Base-by-base conservation (phyloP, 371 early-diverging fungal genomes). In the Mucor saturninus region DNA sequence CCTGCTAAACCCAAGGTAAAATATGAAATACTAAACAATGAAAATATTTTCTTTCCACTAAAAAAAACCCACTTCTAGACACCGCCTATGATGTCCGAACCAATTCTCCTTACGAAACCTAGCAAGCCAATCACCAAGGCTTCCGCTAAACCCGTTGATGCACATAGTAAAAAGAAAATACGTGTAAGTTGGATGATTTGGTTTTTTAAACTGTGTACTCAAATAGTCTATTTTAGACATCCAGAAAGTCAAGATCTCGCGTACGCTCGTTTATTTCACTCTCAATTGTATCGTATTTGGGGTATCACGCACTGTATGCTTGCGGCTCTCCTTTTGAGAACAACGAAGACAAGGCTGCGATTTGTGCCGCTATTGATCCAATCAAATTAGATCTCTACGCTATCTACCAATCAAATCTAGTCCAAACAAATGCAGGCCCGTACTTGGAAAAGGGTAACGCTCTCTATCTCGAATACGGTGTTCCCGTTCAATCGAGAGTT, bases 251-350 rank as follows among this genome's bases (percentile, higher is more conserved):
- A 1, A 46, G 21, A 21, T 50, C 50, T 30, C 15, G 15, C 11
- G 13, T 11, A 29, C 60, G 61, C n/a, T 28, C 49, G 2, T 5
- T 61, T 7, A 13, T 65, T 35, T 60, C 66, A 11, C 35, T 55
- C 14, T 61, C 61, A 4, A 43, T 61, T 31, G 40, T 35, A 14
- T 38, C 51, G 31, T 65, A 61, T 35, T 30, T 65, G n/a, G 51
- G 51, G 5, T 64, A 64, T 28, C 40, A 35, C 11, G 26, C 32
- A 3, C 45, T 60, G 29, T 56, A 54, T 13, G 61, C 39, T 29
- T 65, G 66, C 14, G 66, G 61, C 7, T 56, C 60, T 15, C 66
- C 54, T 6, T 37, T 54, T 28, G 65, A 55, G 30, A 38, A 46
- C 13, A 28, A 35, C 2, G 26, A n/a, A 14, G 43, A 53, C 5